Evolutionary conservation across 495 filamentous ascomycete genomes (phyloP), one percentile per base, ranked within the genome.

Genomic region (Sphaerosporella brunnea): DNA sequence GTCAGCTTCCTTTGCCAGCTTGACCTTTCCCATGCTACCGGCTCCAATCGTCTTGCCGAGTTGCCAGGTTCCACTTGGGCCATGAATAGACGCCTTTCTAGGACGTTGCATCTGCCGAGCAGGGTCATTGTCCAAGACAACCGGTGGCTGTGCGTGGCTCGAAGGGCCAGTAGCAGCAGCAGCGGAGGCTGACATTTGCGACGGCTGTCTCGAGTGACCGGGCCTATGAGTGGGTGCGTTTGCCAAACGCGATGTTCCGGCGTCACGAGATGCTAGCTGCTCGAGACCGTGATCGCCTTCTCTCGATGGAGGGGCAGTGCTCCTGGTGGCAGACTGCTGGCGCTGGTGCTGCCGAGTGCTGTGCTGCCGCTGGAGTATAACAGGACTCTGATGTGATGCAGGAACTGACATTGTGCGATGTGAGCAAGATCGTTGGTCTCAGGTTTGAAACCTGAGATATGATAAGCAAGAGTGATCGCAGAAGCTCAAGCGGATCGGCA

Each of bases 31-130:
- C 90, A 99, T 99, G 62, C 88, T 95, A 9, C 90, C 90, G 46
- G 87, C 85, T 38, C 90, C 90, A 50, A 99, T 90, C 2, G 90
- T 99, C 69, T 99, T 96, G 18, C 88, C 90, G 39, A 99, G 70
- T 21, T 82, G 72, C 82, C 87, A 99, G 65, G 51, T 76, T 67
- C 45, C 73, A 25, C 50, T 60, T 19, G 53, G 48, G 16, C 58
- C 58, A 23, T 54, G 51, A 20, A 61, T 61, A 19, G 58, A 61
- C 11, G 58, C 60, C 38, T 61, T 61, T 43, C 56, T 59, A 13
- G 56, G 55, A 26, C 56, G 51, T 23, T 54, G 46, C 18, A 45
- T 23, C 23, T 53, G 37, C 21, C 47, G 52, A 3, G 28, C 51
- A 3, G 42, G 25, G 43, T 57, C 54, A n/a, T n/a, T n/a, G 26